Evolutionary conservation across 805 yeast genomes (phyloP).

Genomic region (Brettanomyces sp.): DNA sequence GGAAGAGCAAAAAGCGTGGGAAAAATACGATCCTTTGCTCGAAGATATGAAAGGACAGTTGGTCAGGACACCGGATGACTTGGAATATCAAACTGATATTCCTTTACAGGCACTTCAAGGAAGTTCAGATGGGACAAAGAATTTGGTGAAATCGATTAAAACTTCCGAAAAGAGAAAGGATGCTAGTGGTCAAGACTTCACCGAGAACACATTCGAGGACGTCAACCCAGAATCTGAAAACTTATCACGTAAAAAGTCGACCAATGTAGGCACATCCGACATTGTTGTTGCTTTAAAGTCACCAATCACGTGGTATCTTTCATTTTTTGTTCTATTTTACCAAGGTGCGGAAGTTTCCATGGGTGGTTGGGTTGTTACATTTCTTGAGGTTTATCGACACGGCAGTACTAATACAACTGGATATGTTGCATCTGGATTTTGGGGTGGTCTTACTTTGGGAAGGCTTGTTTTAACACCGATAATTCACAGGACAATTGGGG

Average conservation of each 20-base stretch:
- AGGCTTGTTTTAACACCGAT: slow-evolving; percentile 40
- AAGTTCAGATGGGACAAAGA: not conserved
- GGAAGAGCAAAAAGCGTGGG: slow-evolving; percentile 32
- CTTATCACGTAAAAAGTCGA: not conserved
- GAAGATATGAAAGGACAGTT: not conserved
- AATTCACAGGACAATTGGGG: slow-evolving; percentile 31
- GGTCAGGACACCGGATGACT: not conserved
- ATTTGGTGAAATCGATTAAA: not conserved
- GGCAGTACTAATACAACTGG: slow-evolving; percentile 42
- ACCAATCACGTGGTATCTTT: slow-evolving; percentile 36
- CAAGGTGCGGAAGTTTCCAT: slow-evolving; percentile 63
- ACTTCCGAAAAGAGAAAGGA: not conserved
- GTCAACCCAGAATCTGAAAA: not conserved
- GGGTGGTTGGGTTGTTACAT: slow-evolving; percentile 67
- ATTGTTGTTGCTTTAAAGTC: slow-evolving; percentile 31
- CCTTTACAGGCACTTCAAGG: not conserved
- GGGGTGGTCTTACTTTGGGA: slow-evolving; percentile 65
- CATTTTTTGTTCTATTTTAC: slow-evolving; percentile 49
- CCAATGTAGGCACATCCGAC: slow-evolving; percentile 3
- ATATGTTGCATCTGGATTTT: slow-evolving; percentile 58
- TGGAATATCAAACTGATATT: not conserved
- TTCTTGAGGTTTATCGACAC: slow-evolving; percentile 43
- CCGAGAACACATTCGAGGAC: not conserved
- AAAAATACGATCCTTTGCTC: slow-evolving; percentile 17
- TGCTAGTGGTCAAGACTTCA: not conserved